phyloP scores from a whole-genome alignment of 176 grass and related monocot species.

The Aegilops bicornis region DNA sequence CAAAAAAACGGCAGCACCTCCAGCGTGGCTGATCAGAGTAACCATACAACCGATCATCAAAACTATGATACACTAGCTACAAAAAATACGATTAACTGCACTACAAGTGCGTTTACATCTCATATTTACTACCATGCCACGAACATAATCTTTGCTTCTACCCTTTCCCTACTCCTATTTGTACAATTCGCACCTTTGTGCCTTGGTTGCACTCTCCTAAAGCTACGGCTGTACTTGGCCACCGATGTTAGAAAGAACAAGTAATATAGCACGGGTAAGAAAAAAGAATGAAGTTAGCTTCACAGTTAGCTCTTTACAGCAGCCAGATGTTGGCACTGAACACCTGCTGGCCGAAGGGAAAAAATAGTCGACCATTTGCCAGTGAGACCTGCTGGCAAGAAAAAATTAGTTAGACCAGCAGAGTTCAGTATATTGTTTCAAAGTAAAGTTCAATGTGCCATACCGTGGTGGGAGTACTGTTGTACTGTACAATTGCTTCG shows the following conservation, averaged over 20 bases:
- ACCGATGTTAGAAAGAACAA: conserved; percentile 50
- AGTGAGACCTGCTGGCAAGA: conserved; percentile 30
- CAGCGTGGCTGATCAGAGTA: neutral
- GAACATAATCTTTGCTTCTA: conserved; percentile 15
- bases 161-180: conserved; percentile 31
- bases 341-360: conserved; percentile 14
- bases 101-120: conserved; percentile 4
- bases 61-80: neutral
- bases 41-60: neutral
- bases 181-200: conserved; percentile 30
- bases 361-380: conserved; percentile 28
- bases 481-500: conserved; percentile 19
- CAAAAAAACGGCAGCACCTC: neutral
- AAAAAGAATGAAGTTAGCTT: conserved; percentile 55
- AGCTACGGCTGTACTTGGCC: conserved; percentile 41
- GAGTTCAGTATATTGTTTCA: neutral
- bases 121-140: conserved; percentile 2
- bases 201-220: conserved; percentile 3
- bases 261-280: conserved; percentile 15
- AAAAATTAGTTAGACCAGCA: conserved; percentile 3
- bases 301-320: conserved; percentile 47
- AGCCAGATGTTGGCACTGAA: conserved; percentile 34
- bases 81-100: conserved; percentile 21
- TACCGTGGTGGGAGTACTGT: conserved; percentile 27
- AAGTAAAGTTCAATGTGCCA: neutral